Evolutionary conservation across 768 basidiomycete species (phyloP).

Genomic region (Lentinula edodes): DNA sequence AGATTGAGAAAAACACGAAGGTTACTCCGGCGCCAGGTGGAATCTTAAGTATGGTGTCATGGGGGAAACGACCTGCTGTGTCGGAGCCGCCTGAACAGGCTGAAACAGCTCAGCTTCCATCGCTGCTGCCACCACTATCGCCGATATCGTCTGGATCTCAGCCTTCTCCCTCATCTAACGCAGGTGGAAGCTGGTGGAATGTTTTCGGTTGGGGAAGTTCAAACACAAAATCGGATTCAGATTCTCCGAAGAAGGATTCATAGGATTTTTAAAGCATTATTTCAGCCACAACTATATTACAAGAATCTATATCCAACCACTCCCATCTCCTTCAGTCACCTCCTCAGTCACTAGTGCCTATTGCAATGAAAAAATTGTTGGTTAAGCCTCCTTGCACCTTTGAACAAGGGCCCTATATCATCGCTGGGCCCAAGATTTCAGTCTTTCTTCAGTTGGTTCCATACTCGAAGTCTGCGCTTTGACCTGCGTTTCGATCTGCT

Average conservation of each 20-base stretch:
- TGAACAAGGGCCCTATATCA: not conserved
- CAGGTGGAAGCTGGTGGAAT: slow-evolving; percentile 1
- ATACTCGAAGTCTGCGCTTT: not conserved
- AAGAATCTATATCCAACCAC: not conserved
- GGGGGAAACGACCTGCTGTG: not conserved
- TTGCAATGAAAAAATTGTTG: too few species aligned
- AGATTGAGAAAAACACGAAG: slow-evolving; percentile 5
- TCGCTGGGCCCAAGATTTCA: not conserved
- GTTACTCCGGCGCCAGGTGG: not conserved
- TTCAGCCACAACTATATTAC: not conserved
- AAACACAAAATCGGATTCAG: not conserved
- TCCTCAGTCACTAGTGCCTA: not conserved
- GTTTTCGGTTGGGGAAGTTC: not conserved
- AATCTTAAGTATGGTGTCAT: not conserved
- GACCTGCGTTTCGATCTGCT: not conserved
- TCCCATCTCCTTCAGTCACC: not conserved
- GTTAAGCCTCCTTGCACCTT: too few species aligned
- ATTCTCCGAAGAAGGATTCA: not conserved
- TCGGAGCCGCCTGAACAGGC: not conserved
- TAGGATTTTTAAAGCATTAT: not conserved
- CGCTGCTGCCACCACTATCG: not conserved
- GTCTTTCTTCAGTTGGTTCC: not conserved
- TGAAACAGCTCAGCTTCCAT: not conserved
- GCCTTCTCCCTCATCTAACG: not conserved
- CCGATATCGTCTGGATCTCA: not conserved